Base-by-base conservation (phyloP, 73 alveolate species). In the Breviolum minutum region DNA sequence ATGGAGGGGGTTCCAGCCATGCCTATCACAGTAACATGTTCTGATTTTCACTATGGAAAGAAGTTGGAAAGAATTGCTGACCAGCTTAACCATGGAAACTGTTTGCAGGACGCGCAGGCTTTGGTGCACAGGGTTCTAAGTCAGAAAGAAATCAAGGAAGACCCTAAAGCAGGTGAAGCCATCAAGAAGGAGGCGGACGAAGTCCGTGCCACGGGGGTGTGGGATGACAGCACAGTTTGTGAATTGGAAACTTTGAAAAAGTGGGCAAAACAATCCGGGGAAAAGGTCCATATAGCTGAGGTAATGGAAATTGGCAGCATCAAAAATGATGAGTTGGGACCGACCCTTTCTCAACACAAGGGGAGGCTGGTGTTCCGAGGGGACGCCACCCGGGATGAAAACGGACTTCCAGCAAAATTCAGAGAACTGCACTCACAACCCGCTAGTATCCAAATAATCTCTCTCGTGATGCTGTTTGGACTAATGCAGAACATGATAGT, bases 341-440 rank as follows among this genome's bases (percentile, higher is more conserved):
- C 66, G 7, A 1, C 74, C 10, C 26, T 63, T 32, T 22, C 27
- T 9, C 66, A 26, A 14, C 95, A 64, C 69, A 87, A 87, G 30
- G 95, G 95, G 14, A 27, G 95, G 40, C 17, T 87, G 30, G 95
- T 87, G 6, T 87, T 63, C 29, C 29, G 95, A 6, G 95, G 95
- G 0, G 95, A 87, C 68, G 22, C 19, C 16, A 64, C 82, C 7
- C 29, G 69, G 0, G 66, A 87, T 30, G 68, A 87, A 12, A 29
- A 64, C 19, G 95, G 95, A 1, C 14, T 70, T 5, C 95, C 95
- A 24, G 95, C 95, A 2, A n/a, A n/a, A 32, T 87, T 87, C 82
- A 69, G 82, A 27, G 95, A 63, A 13, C 32, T 71, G 8, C 82
- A 71, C 20, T 63, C 82, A 0, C 95, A 63, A 24, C 95, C 95